Evolutionary conservation across 2,329 filamentous ascomycete genomes (phyloP).

Genomic region (Rhynchosporium agropyri): DNA sequence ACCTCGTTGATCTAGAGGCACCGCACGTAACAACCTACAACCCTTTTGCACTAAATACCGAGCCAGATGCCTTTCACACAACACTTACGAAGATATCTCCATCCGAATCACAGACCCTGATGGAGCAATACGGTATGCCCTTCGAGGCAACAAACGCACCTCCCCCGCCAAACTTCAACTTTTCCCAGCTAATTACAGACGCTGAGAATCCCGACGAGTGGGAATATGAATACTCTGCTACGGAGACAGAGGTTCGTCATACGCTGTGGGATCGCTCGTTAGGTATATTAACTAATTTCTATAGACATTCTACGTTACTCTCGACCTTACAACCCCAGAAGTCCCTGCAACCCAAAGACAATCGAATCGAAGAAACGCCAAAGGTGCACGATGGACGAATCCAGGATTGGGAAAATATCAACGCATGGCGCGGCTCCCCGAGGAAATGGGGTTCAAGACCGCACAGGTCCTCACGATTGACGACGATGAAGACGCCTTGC

Average conservation of each 20-base stretch:
- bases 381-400: constrained; percentile 32
- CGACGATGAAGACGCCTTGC: constrained; percentile 17
- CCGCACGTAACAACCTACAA: neutral
- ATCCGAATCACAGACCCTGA: constrained; percentile 37
- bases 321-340: constrained; percentile 57
- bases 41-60: neutral
- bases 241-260: constrained; percentile 59
- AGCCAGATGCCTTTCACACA: constrained; percentile 31
- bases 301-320: constrained; percentile 65
- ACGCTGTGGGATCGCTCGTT: neutral
- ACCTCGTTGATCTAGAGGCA: neutral
- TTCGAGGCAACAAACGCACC: constrained; percentile 15
- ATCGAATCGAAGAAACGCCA: constrained; percentile 14
- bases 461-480: constrained; percentile 16
- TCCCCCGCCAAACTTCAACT: constrained; percentile 30
- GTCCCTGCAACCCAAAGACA: constrained; percentile 29
- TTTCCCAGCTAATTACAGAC: constrained; percentile 21
- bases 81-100: constrained; percentile 29
- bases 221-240: constrained; percentile 68
- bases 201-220: constrained; percentile 59
- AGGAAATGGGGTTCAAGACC: constrained; percentile 17
- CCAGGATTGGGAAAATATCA: constrained; percentile 31
- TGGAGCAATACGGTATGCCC: constrained; percentile 26
- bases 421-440: constrained; percentile 16
- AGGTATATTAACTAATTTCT: constrained; percentile 17